These are phyloP conservation scores for Brassica cretica DNA, from an alignment of 345 rosid genomes.

Conservation along the genomic window DNA sequence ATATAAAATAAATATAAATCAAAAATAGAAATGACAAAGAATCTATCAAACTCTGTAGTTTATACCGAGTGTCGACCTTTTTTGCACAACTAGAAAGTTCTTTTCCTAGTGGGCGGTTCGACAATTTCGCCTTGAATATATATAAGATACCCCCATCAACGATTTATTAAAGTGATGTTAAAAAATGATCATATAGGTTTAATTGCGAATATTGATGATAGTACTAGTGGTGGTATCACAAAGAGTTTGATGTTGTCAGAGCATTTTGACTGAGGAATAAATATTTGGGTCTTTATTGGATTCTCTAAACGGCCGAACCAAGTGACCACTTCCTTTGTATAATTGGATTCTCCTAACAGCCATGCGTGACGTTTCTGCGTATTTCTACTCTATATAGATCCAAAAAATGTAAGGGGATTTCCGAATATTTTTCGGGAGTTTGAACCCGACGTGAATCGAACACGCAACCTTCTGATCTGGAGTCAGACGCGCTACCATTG, in stretches of 20 bases:
- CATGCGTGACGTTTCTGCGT: neutral
- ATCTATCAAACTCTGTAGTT: constrained; percentile 31
- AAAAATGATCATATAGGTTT: neutral
- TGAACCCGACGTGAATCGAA: constrained; percentile 98
- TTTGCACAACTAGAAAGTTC: constrained; percentile 28
- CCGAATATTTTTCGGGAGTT: constrained; percentile 16
- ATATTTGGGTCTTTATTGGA: constrained; percentile 19
- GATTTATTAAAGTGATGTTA: constrained; percentile 1
- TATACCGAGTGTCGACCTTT: constrained; percentile 35
- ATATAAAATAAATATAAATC: neutral
- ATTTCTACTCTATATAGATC: neutral
- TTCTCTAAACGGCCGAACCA: constrained; percentile 26
- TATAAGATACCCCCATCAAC: constrained; percentile 5
- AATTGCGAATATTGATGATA: constrained; percentile 13
- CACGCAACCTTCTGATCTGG: constrained; percentile 99
- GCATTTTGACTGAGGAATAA: constrained; percentile 32
- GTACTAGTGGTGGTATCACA: neutral
- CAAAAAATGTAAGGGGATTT: neutral
- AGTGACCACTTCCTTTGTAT: neutral
- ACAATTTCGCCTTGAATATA: constrained; percentile 5
- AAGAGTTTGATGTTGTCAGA: constrained; percentile 16
- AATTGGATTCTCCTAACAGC: neutral
- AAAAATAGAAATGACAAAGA: constrained; percentile 19
- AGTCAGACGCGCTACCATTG: constrained; percentile 99
- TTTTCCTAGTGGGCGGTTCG: constrained; percentile 25